Conservation (phyloP, 495 filamentous ascomycete genomes). For the Xylaria flabelliformis region DNA sequence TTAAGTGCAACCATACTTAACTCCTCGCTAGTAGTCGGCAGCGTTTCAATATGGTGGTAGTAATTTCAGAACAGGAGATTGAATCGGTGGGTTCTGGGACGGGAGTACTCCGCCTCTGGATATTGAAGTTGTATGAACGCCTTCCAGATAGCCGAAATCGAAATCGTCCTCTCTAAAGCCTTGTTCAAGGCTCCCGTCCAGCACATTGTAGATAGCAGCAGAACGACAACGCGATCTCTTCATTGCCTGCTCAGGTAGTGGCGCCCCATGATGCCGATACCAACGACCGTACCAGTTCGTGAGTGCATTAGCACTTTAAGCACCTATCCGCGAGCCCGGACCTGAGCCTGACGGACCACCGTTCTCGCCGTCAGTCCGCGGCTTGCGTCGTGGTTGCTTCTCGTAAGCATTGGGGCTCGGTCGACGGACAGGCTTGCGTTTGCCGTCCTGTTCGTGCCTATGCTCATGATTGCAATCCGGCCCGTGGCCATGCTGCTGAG, state of each 20-base stretch:
- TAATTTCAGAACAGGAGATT: neutral
- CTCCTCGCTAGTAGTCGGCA: neutral
- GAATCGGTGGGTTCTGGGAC: neutral
- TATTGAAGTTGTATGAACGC: neutral
- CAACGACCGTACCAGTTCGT: neutral
- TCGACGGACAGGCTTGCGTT: constrained; percentile 54
- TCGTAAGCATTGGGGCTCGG: constrained; percentile 95
- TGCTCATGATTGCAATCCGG: constrained; percentile 24
- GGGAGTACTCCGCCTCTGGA: neutral
- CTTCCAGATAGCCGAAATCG: neutral
- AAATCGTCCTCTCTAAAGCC: neutral
- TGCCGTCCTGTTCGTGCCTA: constrained; percentile 26
- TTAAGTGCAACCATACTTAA: neutral
- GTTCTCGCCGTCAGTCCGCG: neutral
- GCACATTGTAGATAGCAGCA: neutral
- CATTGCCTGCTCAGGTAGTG: neutral
- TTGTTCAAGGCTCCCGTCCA: neutral
- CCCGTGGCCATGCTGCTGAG: constrained; percentile 43
- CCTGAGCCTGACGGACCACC: constrained; percentile 9
- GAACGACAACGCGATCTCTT: neutral
- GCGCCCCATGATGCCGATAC: neutral
- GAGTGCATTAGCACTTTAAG: neutral
- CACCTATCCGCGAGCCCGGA: neutral
- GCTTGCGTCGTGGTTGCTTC: constrained; percentile 74
- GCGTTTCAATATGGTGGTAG: neutral